Evolutionary conservation across 495 filamentous ascomycete genomes (phyloP).

Genomic region (Penicillium coprophilum): DNA sequence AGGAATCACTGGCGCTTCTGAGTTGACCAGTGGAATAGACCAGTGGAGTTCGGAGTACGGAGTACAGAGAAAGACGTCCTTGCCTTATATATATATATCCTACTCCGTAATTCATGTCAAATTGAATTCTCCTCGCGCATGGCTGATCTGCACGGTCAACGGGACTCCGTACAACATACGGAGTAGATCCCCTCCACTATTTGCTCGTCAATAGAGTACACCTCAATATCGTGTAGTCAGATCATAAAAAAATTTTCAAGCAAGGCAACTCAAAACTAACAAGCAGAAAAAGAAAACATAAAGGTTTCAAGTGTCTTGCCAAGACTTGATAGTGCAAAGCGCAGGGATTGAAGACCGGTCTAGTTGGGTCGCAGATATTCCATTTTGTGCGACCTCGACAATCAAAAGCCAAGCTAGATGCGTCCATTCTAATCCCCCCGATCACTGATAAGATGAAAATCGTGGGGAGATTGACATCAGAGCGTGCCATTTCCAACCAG

Average conservation of each 20-base stretch:
- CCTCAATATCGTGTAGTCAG: neutral
- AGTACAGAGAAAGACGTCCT: no score
- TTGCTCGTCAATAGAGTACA: neutral
- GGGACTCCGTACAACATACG: neutral
- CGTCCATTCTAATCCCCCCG: neutral
- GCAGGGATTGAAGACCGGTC: conserved; percentile 6
- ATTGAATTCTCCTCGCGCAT: conserved; percentile 3
- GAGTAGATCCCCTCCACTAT: neutral
- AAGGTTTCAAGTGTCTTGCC: conserved; percentile 15
- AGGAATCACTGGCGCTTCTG: neutral
- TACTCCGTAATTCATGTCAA: neutral
- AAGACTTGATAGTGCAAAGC: conserved; percentile 10
- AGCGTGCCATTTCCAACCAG: conserved; percentile 1
- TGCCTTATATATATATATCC: neutral
- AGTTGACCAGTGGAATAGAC: neutral
- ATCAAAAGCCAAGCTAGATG: neutral
- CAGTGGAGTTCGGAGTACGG: no score
- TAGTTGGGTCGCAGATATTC: neutral
- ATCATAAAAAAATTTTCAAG: neutral
- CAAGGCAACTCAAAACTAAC: neutral
- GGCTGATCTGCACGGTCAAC: neutral
- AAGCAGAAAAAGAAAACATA: neutral
- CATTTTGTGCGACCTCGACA: conserved; percentile 8
- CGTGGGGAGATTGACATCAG: conserved; percentile 5
- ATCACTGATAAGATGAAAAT: conserved; percentile 1